phyloP scores from a whole-genome alignment of 2,329 filamentous ascomycete genomes.

The Pseudocercospora macadamiae region DNA sequence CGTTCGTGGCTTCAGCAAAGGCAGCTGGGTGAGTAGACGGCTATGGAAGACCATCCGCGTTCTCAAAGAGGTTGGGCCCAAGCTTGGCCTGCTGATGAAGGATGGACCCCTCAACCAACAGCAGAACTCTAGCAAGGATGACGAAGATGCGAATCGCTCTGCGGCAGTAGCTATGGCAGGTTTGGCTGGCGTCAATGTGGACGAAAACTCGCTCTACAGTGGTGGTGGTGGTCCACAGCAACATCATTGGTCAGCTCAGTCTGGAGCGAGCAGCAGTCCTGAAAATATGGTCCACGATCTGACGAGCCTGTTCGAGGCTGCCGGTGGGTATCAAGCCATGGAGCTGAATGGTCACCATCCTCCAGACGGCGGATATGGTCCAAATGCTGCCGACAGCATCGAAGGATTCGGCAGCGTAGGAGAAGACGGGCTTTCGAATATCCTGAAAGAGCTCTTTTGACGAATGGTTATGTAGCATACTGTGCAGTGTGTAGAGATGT shows the following conservation, averaged over 20 bases:
- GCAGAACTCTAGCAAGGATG: conserved; percentile 34
- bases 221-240: conserved; percentile 26
- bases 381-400: conserved; percentile 27
- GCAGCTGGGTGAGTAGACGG: conserved; percentile 71
- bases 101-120: conserved; percentile 13
- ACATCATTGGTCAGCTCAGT: conserved; percentile 24
- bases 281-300: conserved; percentile 66
- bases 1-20: conserved; percentile 71
- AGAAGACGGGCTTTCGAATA: conserved; percentile 62
- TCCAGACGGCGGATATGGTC: conserved; percentile 10
- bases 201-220: conserved; percentile 57
- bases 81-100: conserved; percentile 60
- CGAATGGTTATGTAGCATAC: not conserved
- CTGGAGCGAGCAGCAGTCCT: conserved; percentile 55
- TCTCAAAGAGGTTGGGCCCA: conserved; percentile 71
- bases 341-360: conserved; percentile 9
- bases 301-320: conserved; percentile 65
- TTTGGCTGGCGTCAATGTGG: conserved; percentile 64
- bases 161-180: conserved; percentile 69
- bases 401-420: conserved; percentile 47
- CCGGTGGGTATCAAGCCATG: conserved; percentile 52
- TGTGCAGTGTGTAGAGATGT: not conserved
- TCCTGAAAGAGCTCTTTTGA: conserved; percentile 63
- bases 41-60: conserved; percentile 73
- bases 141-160: conserved; percentile 59